A percentile compares a stretch with the other conserved stretches of the same genome.
Evolutionary conservation across 345 rosid genomes (phyloP).

Genomic region (Populus tremula): DNA sequence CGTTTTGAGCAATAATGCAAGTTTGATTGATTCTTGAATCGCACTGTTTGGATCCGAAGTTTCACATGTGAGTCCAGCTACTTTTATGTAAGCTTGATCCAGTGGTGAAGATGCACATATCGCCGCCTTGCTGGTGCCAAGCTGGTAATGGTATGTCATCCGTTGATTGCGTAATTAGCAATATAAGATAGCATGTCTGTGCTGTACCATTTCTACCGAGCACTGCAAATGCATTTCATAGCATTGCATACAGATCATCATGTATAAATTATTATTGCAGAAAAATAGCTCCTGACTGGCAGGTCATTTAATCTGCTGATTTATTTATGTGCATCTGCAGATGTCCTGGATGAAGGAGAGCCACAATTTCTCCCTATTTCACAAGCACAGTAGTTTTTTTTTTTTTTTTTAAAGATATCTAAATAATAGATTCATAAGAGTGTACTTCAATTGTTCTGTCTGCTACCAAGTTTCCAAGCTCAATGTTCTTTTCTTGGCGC

Average conservation of each 20-base stretch:
- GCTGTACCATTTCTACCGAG: background rate
- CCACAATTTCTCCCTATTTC: background rate
- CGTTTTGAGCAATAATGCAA: background rate
- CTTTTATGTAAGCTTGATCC: background rate
- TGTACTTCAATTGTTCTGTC: constrained; percentile 27
- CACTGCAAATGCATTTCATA: background rate
- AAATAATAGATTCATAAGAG: background rate
- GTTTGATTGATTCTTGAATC: background rate
- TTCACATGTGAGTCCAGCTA: background rate
- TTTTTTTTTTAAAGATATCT: too few relatives aligned
- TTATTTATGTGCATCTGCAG: background rate
- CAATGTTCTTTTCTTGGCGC: background rate
- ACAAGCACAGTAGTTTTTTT: background rate
- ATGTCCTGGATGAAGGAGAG: background rate
- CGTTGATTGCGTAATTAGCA: background rate
- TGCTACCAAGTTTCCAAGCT: constrained; percentile 7
- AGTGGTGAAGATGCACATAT: background rate
- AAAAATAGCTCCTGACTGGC: background rate
- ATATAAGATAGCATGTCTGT: constrained; percentile 3
- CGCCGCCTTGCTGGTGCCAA: background rate
- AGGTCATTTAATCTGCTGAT: constrained; percentile 6
- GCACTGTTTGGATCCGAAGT: background rate
- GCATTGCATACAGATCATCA: background rate
- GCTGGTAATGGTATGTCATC: background rate
- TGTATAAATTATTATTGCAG: background rate